Percentiles rank a stretch among this genome's conserved stretches.
These are phyloP conservation scores for Wickerhamomyces tratensis DNA, from an alignment of 805 yeast genomes.

Conservation along the genomic window DNA sequence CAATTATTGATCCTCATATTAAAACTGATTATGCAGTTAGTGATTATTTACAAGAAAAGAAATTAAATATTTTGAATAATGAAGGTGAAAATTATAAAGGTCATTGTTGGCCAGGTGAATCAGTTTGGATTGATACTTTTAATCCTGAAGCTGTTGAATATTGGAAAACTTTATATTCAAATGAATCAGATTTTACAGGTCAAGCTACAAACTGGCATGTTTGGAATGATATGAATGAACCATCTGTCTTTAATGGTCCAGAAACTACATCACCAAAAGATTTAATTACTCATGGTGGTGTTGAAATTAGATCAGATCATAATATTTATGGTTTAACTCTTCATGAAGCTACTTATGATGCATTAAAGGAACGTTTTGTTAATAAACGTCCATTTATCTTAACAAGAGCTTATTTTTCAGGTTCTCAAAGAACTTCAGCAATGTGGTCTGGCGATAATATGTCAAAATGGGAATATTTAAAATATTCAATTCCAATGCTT, in stretches of 20 bases:
- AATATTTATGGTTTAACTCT: slow-evolving; percentile 74
- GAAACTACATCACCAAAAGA: slow-evolving; percentile 88
- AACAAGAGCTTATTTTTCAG: slow-evolving; percentile 82
- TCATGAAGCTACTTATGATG: slow-evolving; percentile 71
- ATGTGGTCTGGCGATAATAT: slow-evolving; percentile 98
- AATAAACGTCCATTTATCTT: slow-evolving; percentile 74
- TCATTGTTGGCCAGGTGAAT: slow-evolving; percentile 98
- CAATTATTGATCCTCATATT: slow-evolving; percentile 88
- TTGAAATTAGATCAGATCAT: slow-evolving; percentile 90
- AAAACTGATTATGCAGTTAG: slow-evolving; percentile 64
- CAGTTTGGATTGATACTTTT: slow-evolving; percentile 86
- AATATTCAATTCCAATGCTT: slow-evolving; percentile 78
- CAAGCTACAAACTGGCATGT: slow-evolving; percentile 58
- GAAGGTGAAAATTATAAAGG: slow-evolving; percentile 54
- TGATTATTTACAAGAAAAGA: slow-evolving; percentile 31
- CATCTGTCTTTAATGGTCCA: slow-evolving; percentile 90
- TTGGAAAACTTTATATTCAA: slow-evolving; percentile 50
- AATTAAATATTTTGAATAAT: slow-evolving; percentile 36
- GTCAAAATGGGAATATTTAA: slow-evolving; percentile 85
- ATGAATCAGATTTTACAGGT: slow-evolving; percentile 36
- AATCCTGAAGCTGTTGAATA: slow-evolving; percentile 47
- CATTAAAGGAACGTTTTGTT: slow-evolving; percentile 43
- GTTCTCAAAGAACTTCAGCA: slow-evolving; percentile 86
- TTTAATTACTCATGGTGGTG: slow-evolving; percentile 62
- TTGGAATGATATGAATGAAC: slow-evolving; percentile 99